Evolutionary conservation across 2,329 filamentous ascomycete genomes (phyloP).

Genomic region (Eurotiales sp.): DNA sequence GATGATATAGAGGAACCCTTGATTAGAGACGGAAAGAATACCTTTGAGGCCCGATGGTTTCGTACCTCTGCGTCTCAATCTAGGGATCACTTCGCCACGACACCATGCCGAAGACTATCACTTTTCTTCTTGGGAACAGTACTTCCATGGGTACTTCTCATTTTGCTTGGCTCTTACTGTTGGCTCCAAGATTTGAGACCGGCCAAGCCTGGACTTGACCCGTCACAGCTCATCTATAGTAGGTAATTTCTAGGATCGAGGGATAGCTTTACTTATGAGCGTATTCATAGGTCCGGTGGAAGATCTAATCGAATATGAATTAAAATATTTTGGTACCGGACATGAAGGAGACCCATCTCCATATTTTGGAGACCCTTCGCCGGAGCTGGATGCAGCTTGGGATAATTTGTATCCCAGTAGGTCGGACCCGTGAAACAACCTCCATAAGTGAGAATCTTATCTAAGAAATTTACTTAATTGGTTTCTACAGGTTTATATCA

Average conservation of each 20-base stretch:
- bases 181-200: not conserved
- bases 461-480: not conserved
- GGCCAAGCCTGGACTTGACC: not conserved
- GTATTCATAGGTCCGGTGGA: not conserved
- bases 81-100: not conserved
- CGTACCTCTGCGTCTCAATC: not conserved
- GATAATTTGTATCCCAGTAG: not conserved
- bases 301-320: not conserved
- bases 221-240: not conserved
- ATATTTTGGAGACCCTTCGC: not conserved
- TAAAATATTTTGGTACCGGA: not conserved
- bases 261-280: not conserved
- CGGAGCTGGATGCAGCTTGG: not conserved
- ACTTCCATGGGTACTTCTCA: not conserved
- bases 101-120: not conserved
- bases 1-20: not conserved
- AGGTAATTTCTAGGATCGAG: not conserved
- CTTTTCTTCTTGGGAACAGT: not conserved
- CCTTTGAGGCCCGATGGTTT: not conserved
- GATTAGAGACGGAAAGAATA: not conserved
- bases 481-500: not conserved
- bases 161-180: not conserved
- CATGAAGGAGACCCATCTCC: not conserved
- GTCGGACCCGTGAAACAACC: not conserved
- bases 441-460: not conserved